Conservation (phyloP, 257 asterid genomes). For the Coffea eugenioides region DNA sequence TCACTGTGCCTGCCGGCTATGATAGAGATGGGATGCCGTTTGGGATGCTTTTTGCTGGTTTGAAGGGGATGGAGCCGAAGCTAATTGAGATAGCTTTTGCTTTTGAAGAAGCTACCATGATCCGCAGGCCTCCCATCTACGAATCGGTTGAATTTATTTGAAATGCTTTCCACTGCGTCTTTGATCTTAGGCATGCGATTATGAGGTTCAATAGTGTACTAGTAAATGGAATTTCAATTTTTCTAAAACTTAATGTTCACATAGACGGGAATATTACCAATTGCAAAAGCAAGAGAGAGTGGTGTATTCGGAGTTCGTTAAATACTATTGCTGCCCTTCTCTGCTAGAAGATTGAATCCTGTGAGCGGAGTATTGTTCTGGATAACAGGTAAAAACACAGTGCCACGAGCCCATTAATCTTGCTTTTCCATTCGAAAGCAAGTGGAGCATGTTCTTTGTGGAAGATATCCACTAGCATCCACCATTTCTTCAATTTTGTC, state of each 20-base stretch:
- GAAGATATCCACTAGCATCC: not conserved
- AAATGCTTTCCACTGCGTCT: not conserved
- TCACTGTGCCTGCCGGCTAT: constrained; percentile 64
- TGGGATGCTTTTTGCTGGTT: constrained; percentile 62
- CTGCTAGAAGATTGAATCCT: not conserved
- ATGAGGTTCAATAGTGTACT: not conserved
- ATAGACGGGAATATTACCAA: not conserved
- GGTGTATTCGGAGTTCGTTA: not conserved
- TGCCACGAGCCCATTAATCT: not conserved
- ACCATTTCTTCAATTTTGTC: not conserved
- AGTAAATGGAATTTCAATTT: not conserved
- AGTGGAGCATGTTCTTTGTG: not conserved
- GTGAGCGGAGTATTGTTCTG: not conserved
- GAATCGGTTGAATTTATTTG: constrained; percentile 13
- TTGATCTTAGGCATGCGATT: not conserved
- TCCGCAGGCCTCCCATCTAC: constrained; percentile 52
- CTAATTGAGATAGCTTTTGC: constrained; percentile 61
- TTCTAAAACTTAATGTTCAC: not conserved
- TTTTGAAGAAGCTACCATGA: constrained; percentile 60
- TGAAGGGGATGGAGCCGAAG: constrained; percentile 56
- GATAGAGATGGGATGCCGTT: constrained; percentile 57
- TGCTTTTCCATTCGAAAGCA: not conserved
- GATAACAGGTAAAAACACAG: no score
- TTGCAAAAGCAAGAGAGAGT: not conserved
- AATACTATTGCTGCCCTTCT: not conserved